Conservation (phyloP, 768 basidiomycete genomes). For the Tylopilus sp. region DNA sequence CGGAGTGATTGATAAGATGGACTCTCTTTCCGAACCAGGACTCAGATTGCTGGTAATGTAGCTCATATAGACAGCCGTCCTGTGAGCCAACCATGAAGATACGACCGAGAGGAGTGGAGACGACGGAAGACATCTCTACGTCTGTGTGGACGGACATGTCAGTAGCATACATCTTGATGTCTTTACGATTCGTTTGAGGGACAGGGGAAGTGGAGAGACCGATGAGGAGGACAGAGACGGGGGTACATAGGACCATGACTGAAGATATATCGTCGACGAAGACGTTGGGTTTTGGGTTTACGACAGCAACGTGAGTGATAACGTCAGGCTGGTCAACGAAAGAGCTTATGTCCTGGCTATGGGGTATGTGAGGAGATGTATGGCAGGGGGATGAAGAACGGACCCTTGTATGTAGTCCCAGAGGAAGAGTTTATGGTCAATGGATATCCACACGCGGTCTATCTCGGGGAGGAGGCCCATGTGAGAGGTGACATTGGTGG, state of each 20-base stretch:
- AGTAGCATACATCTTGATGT: conserved; percentile 87
- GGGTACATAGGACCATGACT: conserved; percentile 88
- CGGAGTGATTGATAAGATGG: conserved; percentile 83
- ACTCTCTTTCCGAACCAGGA: conserved; percentile 91
- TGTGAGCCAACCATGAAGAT: conserved; percentile 88
- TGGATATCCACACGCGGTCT: conserved; percentile 92
- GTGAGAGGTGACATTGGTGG: conserved; percentile 65
- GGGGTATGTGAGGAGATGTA: conserved; percentile 5
- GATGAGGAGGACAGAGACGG: conserved; percentile 76
- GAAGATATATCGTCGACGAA: conserved; percentile 92
- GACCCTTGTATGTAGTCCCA: conserved; percentile 98
- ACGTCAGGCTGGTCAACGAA: conserved; percentile 89
- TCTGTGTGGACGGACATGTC: conserved; percentile 78
- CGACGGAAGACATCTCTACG: conserved; percentile 81
- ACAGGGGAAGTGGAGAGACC: conserved; percentile 61
- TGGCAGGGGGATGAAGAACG: conserved; percentile 25
- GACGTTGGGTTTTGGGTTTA: conserved; percentile 78
- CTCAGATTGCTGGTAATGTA: conserved; percentile 87
- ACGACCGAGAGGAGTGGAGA: conserved; percentile 75
- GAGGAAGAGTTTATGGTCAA: conserved; percentile 89
- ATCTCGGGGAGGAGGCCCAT: conserved; percentile 94
- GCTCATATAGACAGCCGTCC: conserved; percentile 87
- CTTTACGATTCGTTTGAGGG: conserved; percentile 49
- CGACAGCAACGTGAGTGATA: conserved; percentile 85
- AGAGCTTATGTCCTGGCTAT: conserved; percentile 86